A percentile compares a stretch with the other conserved stretches of the same genome.
These are phyloP conservation scores for Sporothrix globosa DNA, from an alignment of 2,329 filamentous ascomycete species.

Conservation along the genomic window DNA sequence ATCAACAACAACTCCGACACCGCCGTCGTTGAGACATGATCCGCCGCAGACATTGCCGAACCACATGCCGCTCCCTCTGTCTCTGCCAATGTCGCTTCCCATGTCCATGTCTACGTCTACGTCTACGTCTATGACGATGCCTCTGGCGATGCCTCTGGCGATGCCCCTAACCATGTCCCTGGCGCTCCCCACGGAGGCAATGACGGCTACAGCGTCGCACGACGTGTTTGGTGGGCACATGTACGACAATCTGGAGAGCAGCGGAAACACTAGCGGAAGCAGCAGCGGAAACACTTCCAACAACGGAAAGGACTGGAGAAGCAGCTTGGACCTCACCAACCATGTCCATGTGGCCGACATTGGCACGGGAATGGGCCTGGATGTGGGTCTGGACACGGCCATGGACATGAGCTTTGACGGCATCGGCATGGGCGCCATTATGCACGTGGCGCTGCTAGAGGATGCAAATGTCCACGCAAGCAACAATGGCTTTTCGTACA, in stretches of 20 bases:
- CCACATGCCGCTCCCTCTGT: background rate
- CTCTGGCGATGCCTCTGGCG: background rate
- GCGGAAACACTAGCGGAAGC: background rate
- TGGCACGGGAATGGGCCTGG: background rate
- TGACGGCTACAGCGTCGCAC: constrained; percentile 10
- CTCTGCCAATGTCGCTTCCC: background rate
- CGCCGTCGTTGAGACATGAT: background rate
- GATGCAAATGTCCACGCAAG: background rate
- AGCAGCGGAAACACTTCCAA: background rate
- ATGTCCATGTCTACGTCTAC: background rate
- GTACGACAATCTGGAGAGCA: constrained; percentile 1
- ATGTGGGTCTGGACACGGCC: background rate
- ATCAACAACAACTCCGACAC: background rate
- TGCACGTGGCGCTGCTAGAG: constrained; percentile 11
- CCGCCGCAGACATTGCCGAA: background rate
- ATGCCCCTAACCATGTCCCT: background rate
- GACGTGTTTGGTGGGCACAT: constrained; percentile 16
- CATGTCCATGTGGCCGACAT: background rate
- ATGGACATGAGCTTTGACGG: background rate
- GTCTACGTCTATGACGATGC: background rate
- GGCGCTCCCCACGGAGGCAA: background rate
- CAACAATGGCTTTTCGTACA: background rate
- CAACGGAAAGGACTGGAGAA: background rate
- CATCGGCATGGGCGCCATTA: background rate
- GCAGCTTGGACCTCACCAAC: background rate